Evolutionary conservation across 805 yeast genomes (phyloP).

Genomic region (Sporopachydermia quercuum): DNA sequence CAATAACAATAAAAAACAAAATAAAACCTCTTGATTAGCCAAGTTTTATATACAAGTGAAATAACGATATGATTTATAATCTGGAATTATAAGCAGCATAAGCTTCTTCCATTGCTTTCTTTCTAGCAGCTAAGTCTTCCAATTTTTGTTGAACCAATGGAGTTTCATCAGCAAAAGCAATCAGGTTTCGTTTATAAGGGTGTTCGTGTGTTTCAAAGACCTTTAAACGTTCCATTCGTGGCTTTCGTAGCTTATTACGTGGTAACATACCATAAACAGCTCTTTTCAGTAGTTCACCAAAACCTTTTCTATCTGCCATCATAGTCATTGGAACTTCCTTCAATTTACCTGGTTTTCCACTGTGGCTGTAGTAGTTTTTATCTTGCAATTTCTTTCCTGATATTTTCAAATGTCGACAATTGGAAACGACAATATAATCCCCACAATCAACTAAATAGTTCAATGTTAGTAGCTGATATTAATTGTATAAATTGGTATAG

Average conservation of each 20-base stretch:
- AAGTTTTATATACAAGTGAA: constrained; percentile 1
- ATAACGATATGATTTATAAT: background rate
- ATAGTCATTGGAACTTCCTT: constrained; percentile 71
- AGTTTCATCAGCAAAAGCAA: constrained; percentile 75
- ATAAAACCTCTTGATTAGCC: too few relatives aligned
- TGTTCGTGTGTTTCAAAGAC: constrained; percentile 78
- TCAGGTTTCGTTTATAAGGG: constrained; percentile 71
- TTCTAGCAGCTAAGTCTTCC: constrained; percentile 19
- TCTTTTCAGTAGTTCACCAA: constrained; percentile 65
- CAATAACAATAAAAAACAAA: too few relatives aligned
- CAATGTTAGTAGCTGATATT: constrained; percentile 16
- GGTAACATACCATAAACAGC: constrained; percentile 98
- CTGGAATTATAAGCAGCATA: constrained; percentile 5
- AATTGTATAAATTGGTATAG: background rate
- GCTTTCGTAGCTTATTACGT: constrained; percentile 67
- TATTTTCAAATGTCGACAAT: constrained; percentile 66
- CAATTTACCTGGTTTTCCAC: constrained; percentile 79
- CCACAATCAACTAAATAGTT: constrained; percentile 62
- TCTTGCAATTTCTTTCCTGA: constrained; percentile 76
- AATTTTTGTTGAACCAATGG: constrained; percentile 31
- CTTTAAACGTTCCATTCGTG: constrained; percentile 71
- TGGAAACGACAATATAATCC: constrained; percentile 93
- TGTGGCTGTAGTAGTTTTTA: constrained; percentile 80
- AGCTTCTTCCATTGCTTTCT: constrained; percentile 13
- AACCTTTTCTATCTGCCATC: constrained; percentile 65